Conservation (phyloP, 768 basidiomycete species). For the Pleurotus citrinopileatus region DNA sequence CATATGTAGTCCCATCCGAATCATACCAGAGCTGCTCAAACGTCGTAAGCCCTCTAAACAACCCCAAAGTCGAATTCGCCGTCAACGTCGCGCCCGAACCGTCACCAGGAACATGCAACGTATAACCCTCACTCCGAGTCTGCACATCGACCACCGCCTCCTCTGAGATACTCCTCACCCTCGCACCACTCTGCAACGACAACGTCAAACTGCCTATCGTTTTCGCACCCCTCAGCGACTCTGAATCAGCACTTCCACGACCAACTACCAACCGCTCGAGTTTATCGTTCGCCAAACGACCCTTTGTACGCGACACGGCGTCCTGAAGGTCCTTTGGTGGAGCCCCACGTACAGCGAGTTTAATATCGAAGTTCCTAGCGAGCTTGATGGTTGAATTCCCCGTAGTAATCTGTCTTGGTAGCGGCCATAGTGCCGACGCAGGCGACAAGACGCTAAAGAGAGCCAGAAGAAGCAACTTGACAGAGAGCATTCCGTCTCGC, state of each 20-base stretch:
- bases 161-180: slow-evolving; percentile 42
- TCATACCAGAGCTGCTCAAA: slow-evolving; percentile 72
- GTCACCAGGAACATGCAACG: slow-evolving; percentile 49
- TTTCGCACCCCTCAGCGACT: slow-evolving; percentile 34
- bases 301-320: slow-evolving; percentile 51
- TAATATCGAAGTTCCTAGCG: slow-evolving; percentile 48
- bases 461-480: slow-evolving; percentile 2
- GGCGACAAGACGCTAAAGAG: slow-evolving; percentile 9
- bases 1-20: slow-evolving; percentile 43
- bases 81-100: slow-evolving; percentile 52
- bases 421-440: slow-evolving; percentile 26
- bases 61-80: slow-evolving; percentile 64
- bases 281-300: slow-evolving; percentile 46
- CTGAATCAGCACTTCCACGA: slow-evolving; percentile 48
- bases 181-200: slow-evolving; percentile 28
- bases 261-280: slow-evolving; percentile 58
- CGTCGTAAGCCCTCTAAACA: slow-evolving; percentile 73
- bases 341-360: slow-evolving; percentile 35
- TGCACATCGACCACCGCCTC: slow-evolving; percentile 51
- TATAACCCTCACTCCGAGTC: slow-evolving; percentile 58
- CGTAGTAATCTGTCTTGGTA: slow-evolving; percentile 40
- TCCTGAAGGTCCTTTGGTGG: slow-evolving; percentile 53
- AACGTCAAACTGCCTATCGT: slow-evolving; percentile 42
- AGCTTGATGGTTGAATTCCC: slow-evolving; percentile 44
- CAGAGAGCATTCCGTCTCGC: not conserved